Evolutionary conservation across 2,329 filamentous ascomycete species (phyloP), one percentile per base, ranked within the genome.

Genomic region (Fusarium camptoceras): DNA sequence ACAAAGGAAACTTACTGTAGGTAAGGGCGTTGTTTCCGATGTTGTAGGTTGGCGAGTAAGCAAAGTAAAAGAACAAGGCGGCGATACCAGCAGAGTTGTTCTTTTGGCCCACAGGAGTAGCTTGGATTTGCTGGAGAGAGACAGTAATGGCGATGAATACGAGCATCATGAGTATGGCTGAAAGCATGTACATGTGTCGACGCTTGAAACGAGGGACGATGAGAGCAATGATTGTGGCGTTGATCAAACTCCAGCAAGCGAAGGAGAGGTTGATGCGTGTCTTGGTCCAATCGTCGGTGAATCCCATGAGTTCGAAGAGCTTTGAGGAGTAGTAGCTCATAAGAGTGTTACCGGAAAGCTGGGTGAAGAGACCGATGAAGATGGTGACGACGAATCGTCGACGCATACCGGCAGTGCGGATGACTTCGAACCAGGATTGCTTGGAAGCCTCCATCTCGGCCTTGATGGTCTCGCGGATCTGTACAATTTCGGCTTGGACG

Each of bases 401-500:
- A 1, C 83, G 81, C 77, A 86, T 86, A 28, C 83, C 87, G 1
- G 82, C 50, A 0, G 85, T 85, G 42, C 78, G 78, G 28, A 88
- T 37, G 75, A 88, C 78, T 55, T 87, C 85, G 59, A 78, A 51
- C 86, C 87, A 89, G 2, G 84, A 84, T 63, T 75, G 73, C 62
- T 77, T 78, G 28, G 86, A 84, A 47, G 83, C 77, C 64, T 89
- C 85, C 56, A 85, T 78, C 73, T 89, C 87, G 2, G 87, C 72
- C 30, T 83, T 81, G 71, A 89, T 85, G 1, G 88, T 87, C 6
- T 84, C 82, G 51, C 85, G 80, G 68, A 91, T 91, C 75, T 91
- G 87, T 1, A 83, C 83, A 72, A 89, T 86, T 73, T 91, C 89
- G 11, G 86, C 87, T 54, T 83, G 82, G 27, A 89, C 86, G 15